phyloP scores from a whole-genome alignment of 768 basidiomycete genomes.

The Lactarius pseudohatsudake region DNA sequence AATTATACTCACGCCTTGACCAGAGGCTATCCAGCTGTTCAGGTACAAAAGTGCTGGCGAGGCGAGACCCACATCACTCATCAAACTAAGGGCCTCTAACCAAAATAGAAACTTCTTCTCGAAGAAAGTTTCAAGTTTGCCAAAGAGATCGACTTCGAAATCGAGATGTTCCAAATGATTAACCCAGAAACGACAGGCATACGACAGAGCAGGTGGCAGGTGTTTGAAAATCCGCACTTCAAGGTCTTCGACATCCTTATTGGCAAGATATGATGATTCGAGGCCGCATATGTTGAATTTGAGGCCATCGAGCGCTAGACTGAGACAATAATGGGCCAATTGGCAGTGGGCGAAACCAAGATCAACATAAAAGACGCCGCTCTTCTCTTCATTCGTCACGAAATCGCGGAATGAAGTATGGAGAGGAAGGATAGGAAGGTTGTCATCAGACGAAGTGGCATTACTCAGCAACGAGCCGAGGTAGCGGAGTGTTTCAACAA shows the following conservation, averaged over 20 bases:
- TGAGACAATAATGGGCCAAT: neutral
- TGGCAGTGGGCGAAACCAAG: neutral
- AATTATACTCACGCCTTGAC: neutral
- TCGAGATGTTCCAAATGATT: neutral
- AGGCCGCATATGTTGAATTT: conserved; percentile 1
- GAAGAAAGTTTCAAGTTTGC: neutral
- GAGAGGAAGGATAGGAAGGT: neutral
- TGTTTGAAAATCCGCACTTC: neutral
- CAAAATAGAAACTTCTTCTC: conserved; percentile 7
- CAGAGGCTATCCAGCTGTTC: neutral
- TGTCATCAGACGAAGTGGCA: neutral
- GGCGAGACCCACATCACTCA: neutral
- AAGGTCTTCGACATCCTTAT: conserved; percentile 1
- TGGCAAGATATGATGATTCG: neutral
- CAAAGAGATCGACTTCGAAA: neutral
- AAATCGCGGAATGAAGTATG: neutral
- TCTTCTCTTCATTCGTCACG: neutral
- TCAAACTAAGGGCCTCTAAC: conserved; percentile 4
- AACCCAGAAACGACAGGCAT: conserved; percentile 5
- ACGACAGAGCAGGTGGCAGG: neutral
- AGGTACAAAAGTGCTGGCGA: neutral
- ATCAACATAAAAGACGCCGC: neutral
- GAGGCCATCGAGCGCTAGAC: neutral
- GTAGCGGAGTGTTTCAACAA: neutral
- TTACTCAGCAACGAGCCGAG: conserved; percentile 4